Evolutionary conservation across 768 basidiomycete species (phyloP), one percentile per base, ranked within the genome.

Genomic region (Mycena venus): DNA sequence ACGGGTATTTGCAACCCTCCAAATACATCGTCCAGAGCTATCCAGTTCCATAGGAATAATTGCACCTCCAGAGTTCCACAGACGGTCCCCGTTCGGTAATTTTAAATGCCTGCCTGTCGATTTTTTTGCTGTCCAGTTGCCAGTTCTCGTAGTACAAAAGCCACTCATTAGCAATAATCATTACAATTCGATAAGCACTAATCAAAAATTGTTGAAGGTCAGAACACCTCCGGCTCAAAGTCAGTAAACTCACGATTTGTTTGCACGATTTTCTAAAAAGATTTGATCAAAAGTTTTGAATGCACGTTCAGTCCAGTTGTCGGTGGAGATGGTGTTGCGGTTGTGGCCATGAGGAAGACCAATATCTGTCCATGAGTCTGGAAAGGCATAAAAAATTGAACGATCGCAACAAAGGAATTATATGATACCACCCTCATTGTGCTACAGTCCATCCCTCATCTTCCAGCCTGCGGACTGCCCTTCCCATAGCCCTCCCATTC

Each of bases 221-320:
- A 47, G 34, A 8, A 29, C 5, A 34, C 10, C 3, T 34, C 29
- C 36, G 51, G 14, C 7, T 38, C 23, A 23, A 25, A 53, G n/a
- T 17, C 34, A 14, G 1, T 1, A 59, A 2, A 70, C 62, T 47
- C 38, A 72, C 76, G 66, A 64, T 58, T 75, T 72, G 51, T 75
- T 77, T 1, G 61, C 44, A 1, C 73, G 27, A 36, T 74, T 77
- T 23, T 72, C 76, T 1, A 77, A 60, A 40, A 77, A 77, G 5
- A 77, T 70, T 34, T 68, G 70, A 25, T 77, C 74, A 23, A 77
- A 77, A 21, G 73, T 70, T 25, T 71, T 68, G 70, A 77, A 77
- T 2, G 73, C 68, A 31, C 62, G 47, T 47, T 77, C 76, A 0
- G 63, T 70, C 76, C 76, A 77, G 49, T 77, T 77, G 58, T 77